Base-by-base conservation (phyloP, 2,329 filamentous ascomycete species). In the Penicillium sp. region DNA sequence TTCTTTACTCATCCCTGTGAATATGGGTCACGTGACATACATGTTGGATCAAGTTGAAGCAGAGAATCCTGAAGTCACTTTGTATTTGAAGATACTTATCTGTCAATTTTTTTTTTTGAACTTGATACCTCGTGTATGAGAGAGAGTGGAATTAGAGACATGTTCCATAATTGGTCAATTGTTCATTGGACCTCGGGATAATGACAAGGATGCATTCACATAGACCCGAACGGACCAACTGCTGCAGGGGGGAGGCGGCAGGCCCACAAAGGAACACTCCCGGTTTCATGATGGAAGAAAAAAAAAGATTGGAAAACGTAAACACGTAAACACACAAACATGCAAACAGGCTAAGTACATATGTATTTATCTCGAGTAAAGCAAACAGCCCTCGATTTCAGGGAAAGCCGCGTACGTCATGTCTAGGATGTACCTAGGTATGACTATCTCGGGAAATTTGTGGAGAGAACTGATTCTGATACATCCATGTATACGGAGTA, bases 171-270 rank as follows among this genome's bases (percentile, higher is more conserved):
- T 56, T 31, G 41, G 41, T 40, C 33, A 33, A 33, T 47, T 47
- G 15, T 31, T 38, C 9, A 47, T 53, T 52, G 34, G 45, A 36
- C 31, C 45, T 47, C 31, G 45, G 45, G 29, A 41, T 27, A 46
- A 25, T 21, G 39, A 50, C 25, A 47, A 25, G 27, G 48, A 55
- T 52, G 47, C 46, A 50, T 50, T 50, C 43, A 57, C 23, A 41
- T 36, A 25, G 27, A 34, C 29, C 23, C 36, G 51, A 41, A 53
- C 34, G 33, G 48, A 27, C 54, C 49, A 41, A 53, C 49, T 53
- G 27, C 49, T 53, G 54, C 54, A 57, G 54, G 54, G 54, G 33
- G 49, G 36, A 55, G 54, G 41, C 36, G 33, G 49, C 29, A 55
- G 54, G 41, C 36, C 54, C 54, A 57, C 54, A 31, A 41, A 49